Evolutionary conservation across 805 yeast species (phyloP).

Genomic region (Soucietia sequanensis): DNA sequence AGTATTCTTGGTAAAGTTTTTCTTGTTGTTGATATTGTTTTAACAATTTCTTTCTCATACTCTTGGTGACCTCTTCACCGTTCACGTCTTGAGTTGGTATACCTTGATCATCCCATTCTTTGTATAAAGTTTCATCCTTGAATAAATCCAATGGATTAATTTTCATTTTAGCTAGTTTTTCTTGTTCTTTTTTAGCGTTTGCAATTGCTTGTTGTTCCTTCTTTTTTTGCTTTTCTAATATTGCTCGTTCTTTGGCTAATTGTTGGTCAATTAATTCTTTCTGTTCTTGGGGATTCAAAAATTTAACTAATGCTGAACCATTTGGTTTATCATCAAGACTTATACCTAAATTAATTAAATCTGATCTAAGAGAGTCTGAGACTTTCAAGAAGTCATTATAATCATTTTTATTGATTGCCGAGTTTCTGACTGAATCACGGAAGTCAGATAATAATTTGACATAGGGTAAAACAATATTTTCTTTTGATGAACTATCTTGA

Average conservation of each 20-base stretch:
- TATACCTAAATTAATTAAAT: conserved; percentile 71
- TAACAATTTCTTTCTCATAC: conserved; percentile 75
- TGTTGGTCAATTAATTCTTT: conserved; percentile 61
- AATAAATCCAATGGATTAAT: conserved; percentile 73
- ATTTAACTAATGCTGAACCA: conserved; percentile 81
- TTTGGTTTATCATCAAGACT: conserved; percentile 85
- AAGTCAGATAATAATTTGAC: conserved; percentile 73
- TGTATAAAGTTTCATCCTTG: conserved; percentile 50
- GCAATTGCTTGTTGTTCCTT: conserved; percentile 49
- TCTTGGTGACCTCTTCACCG: conserved; percentile 85
- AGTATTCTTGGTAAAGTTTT: conserved; percentile 73
- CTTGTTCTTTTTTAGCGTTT: conserved; percentile 62
- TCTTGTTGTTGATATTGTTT: conserved; percentile 80
- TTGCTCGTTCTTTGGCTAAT: conserved; percentile 57
- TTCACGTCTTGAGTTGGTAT: conserved; percentile 71
- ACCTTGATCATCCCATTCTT: conserved; percentile 84
- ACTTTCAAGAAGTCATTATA: conserved; percentile 56
- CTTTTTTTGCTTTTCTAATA: conserved; percentile 57
- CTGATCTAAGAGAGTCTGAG: conserved; percentile 72
- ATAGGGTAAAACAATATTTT: conserved; percentile 76
- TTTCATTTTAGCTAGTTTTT: conserved; percentile 64
- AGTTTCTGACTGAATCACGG: conserved; percentile 75
- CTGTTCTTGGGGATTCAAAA: conserved; percentile 68
- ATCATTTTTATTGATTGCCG: conserved; percentile 64
- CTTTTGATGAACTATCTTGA: conserved; percentile 31